phyloP scores from a whole-genome alignment of 2,329 filamentous ascomycete genomes.

The Aureobasidium sp. region DNA sequence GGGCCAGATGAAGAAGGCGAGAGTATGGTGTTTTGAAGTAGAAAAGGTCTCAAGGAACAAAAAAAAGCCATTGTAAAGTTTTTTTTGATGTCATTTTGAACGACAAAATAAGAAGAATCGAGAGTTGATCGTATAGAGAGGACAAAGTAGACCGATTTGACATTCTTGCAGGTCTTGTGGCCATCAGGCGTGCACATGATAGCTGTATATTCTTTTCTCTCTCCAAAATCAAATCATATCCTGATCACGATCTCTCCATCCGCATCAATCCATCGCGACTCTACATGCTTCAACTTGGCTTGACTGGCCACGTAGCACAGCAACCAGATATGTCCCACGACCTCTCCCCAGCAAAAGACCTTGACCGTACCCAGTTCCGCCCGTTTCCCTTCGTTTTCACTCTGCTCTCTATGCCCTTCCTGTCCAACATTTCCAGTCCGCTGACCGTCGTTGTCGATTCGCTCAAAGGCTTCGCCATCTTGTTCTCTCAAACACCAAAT shows the following conservation, averaged over 20 bases:
- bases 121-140: too few relatives aligned
- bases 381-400: neutral
- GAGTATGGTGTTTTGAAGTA: too few relatives aligned
- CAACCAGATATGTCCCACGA: conserved; percentile 66
- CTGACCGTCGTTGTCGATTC: too few relatives aligned
- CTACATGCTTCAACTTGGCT: conserved; percentile 51
- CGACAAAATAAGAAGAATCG: too few relatives aligned
- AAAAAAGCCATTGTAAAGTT: too few relatives aligned
- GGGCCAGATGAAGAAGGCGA: neutral
- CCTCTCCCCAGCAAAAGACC: conserved; percentile 71
- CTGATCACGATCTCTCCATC: conserved; percentile 50
- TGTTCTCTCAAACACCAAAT: conserved; percentile 46
- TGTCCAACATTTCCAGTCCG: too few relatives aligned
- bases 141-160: too few relatives aligned
- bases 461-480: neutral
- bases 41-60: too few relatives aligned
- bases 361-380: conserved; percentile 42
- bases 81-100: too few relatives aligned
- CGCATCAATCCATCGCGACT: conserved; percentile 60
- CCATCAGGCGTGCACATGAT: too few relatives aligned
- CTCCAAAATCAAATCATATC: conserved; percentile 35
- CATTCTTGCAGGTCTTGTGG: too few relatives aligned
- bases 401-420: too few relatives aligned
- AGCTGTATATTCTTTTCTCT: neutral
- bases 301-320: conserved; percentile 66